Percentiles rank a stretch among this genome's conserved stretches.
phyloP scores from a whole-genome alignment of 2,329 filamentous ascomycete species.

The Nigrospora sphaerica region DNA sequence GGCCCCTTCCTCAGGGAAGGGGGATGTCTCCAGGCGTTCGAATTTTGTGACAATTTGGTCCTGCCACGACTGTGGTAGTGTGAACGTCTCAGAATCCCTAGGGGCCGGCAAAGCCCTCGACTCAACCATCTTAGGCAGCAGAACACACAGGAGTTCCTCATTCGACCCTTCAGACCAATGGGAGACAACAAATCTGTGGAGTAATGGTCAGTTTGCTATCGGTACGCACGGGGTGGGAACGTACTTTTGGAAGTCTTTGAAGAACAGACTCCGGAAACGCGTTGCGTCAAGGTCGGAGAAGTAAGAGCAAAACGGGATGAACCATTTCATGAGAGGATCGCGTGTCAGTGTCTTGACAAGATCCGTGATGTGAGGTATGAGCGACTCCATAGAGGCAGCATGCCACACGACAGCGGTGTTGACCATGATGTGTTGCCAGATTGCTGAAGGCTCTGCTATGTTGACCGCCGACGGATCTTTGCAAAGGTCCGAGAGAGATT shows the following conservation, averaged over 20 bases:
- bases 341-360: conserved; percentile 60
- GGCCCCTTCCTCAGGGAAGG: conserved; percentile 56
- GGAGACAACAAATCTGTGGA: conserved; percentile 60
- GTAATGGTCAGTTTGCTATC: not conserved
- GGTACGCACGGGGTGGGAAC: conserved; percentile 6
- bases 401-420: conserved; percentile 63
- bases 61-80: conserved; percentile 62
- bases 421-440: conserved; percentile 54
- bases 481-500: conserved; percentile 41
- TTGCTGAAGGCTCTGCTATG: conserved; percentile 19
- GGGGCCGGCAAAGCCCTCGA: conserved; percentile 45
- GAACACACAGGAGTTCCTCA: conserved; percentile 61
- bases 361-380: conserved; percentile 62
- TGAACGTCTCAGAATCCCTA: conserved; percentile 45
- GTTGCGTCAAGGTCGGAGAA: conserved; percentile 67
- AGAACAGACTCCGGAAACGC: conserved; percentile 71
- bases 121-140: conserved; percentile 59
- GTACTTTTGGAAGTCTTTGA: conserved; percentile 74
- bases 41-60: conserved; percentile 66
- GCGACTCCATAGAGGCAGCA: conserved; percentile 68
- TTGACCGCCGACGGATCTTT: conserved; percentile 29
- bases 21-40: conserved; percentile 54
- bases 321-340: conserved; percentile 62
- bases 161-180: conserved; percentile 64
- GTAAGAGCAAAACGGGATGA: conserved; percentile 78